Conservation (phyloP, 371 early-diverging fungal species). For the Zychaea mexicana region DNA sequence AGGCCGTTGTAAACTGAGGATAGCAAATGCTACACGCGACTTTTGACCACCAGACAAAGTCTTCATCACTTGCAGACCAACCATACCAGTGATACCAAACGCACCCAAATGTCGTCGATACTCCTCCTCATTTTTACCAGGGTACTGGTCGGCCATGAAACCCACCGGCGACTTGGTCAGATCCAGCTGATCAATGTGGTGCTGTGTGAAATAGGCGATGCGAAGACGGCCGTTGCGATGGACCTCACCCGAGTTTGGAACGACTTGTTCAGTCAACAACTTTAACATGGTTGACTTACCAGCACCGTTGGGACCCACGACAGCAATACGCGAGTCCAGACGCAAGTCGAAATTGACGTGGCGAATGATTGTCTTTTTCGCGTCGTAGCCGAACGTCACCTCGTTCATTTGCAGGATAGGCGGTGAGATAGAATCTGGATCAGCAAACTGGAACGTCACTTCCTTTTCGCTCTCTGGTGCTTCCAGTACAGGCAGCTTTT, state of each 20-base stretch:
- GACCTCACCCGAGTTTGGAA: conserved; percentile 78
- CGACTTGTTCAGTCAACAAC: conserved; percentile 83
- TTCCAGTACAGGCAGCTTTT: conserved; percentile 93
- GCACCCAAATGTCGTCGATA: conserved; percentile 92
- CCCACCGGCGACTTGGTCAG: conserved; percentile 82
- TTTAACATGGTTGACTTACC: conserved; percentile 92
- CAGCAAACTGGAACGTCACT: conserved; percentile 91
- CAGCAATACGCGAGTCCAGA: conserved; percentile 95
- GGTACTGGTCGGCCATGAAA: conserved; percentile 86
- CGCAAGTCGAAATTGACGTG: conserved; percentile 90
- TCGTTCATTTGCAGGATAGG: conserved; percentile 94
- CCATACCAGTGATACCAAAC: conserved; percentile 96
- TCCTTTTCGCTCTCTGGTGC: conserved; percentile 83
- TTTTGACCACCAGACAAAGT: conserved; percentile 99
- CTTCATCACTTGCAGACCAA: conserved; percentile 90
- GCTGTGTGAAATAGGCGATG: conserved; percentile 97
- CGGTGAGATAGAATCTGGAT: conserved; percentile 84
- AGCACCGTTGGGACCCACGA: conserved; percentile 91
- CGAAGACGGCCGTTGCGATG: conserved; percentile 94
- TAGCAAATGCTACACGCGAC: conserved; percentile 95
- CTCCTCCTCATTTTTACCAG: conserved; percentile 94
- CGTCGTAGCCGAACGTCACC: conserved; percentile 86
- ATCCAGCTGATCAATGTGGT: conserved; percentile 96
- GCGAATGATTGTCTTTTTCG: conserved; percentile 71
- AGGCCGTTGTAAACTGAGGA: conserved; percentile 88